Percentiles rank a stretch among this genome's conserved stretches.
Conservation (phyloP, 768 basidiomycete genomes). For the Baorangia bicolor region DNA sequence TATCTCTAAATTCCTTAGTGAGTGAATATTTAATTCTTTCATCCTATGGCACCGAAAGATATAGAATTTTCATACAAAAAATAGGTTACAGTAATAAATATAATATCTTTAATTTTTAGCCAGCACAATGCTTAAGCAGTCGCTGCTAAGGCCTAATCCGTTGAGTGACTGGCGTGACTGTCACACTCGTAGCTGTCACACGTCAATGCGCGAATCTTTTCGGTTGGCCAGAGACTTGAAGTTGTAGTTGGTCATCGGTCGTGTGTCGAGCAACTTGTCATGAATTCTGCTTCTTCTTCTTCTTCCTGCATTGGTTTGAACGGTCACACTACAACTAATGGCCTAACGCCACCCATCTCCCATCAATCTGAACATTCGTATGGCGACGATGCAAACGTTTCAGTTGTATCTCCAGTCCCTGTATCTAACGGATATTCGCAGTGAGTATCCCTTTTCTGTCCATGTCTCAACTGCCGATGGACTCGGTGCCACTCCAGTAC, state of each 20-base stretch:
- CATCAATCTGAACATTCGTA: conserved; percentile 40
- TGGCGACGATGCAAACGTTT: conserved; percentile 27
- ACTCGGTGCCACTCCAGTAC: conserved; percentile 27
- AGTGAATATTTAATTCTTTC: no score
- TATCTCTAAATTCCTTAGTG: no score
- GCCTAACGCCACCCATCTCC: conserved; percentile 39
- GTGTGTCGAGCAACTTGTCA: conserved; percentile 13
- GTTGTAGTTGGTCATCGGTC: conserved; percentile 1
- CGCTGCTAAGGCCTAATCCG: no score
- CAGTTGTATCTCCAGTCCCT: conserved; percentile 36
- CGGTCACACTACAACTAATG: conserved; percentile 54
- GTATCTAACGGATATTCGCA: conserved; percentile 57
- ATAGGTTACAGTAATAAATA: no score
- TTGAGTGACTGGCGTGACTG: conserved; percentile 21
- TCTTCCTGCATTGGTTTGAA: conserved; percentile 45
- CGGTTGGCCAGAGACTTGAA: not conserved
- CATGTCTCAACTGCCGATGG: not conserved
- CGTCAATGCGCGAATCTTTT: conserved; percentile 23
- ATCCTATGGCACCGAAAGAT: no score
- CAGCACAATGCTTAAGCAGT: not conserved
- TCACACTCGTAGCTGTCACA: conserved; percentile 20
- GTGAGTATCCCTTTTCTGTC: conserved; percentile 42
- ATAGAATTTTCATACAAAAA: no score
- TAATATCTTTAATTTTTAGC: not conserved
- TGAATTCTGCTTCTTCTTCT: conserved; percentile 28